Evolutionary conservation across 345 rosid species (phyloP), one percentile per base, ranked within the genome.

Genomic region (Anacardium occidentale): DNA sequence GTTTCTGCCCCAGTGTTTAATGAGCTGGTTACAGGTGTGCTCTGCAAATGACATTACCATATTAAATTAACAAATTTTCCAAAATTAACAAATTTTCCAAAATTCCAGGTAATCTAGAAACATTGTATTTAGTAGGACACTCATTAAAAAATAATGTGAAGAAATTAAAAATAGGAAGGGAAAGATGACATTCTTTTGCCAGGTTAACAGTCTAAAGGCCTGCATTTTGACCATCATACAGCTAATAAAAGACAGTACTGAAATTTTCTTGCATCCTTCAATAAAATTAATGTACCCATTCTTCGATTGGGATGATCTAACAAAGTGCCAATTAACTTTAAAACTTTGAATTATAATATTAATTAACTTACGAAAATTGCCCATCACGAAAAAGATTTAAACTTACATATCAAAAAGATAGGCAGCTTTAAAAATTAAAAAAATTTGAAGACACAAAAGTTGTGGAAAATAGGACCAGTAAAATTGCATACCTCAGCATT

Each of bases 11-110:
- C 74, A 51, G 24, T 69, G 78, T 75, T 61, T 61, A 72, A 76
- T 74, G 85, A 71, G 69, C 83, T 74, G 71, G 80, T 67, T 65
- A 65, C 72, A 70, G 67, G 66, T 24, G 73, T 71, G 50, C 76
- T 84, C 97, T 91, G 86, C 71, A 81, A 65, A 65, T 47, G 67
- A 52, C 78, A 77, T 62, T 52, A 65, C 61, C 70, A 51, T 50
- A 50, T 10, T 13, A 50, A 13, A 50, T 6, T 13, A 50, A 4
- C 7, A 15, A 13, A 34, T n/a, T n/a, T n/a, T 45, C 37, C 18
- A 64, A 10, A 64, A 22, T 21, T 52, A n/a, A 13, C 5, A 50
- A 11, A 34, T n/a, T n/a, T n/a, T 45, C 37, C 18, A 64, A 10
- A 64, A 22, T 21, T 52, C 64, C 4, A 47, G 24, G 29, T 13